phyloP scores from a whole-genome alignment of 257 asterid genomes.

The Paulownia fortunei region DNA sequence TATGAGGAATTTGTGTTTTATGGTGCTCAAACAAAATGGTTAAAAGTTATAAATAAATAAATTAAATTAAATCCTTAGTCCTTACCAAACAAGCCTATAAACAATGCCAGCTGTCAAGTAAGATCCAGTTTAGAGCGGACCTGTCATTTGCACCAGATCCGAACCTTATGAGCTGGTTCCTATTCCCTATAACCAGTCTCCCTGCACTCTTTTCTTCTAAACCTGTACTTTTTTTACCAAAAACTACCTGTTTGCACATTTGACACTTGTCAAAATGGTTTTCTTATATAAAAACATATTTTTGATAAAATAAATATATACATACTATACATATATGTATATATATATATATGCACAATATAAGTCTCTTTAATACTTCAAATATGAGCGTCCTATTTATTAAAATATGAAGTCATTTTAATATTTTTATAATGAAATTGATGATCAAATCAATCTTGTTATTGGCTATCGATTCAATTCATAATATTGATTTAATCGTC shows the following conservation, averaged over 20 bases:
- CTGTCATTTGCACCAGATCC: constrained; percentile 47
- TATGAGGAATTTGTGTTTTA: background rate
- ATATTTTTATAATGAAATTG: no score
- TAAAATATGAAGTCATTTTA: no score
- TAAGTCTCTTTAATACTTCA: no score
- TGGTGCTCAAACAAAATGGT: background rate
- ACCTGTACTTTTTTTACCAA: background rate
- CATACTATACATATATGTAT: no score
- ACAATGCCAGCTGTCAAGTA: constrained; percentile 41
- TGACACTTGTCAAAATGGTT: background rate
- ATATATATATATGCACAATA: no score
- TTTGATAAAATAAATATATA: no score
- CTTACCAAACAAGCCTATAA: constrained; percentile 26
- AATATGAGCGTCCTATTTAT: no score
- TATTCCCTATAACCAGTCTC: constrained; percentile 9
- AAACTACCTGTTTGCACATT: background rate
- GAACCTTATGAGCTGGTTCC: constrained; percentile 17
- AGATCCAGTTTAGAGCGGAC: constrained; percentile 29
- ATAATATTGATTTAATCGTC: no score
- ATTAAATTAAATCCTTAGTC: background rate
- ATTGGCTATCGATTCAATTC: no score
- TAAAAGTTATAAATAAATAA: background rate
- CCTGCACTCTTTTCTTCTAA: background rate
- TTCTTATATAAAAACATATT: background rate
- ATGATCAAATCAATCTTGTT: no score